A percentile compares a stretch with the other conserved stretches of the same genome.
Evolutionary conservation across 371 early-diverging fungal genomes (phyloP).

Genomic region (Rhizoclosmatium hyalinum): DNA sequence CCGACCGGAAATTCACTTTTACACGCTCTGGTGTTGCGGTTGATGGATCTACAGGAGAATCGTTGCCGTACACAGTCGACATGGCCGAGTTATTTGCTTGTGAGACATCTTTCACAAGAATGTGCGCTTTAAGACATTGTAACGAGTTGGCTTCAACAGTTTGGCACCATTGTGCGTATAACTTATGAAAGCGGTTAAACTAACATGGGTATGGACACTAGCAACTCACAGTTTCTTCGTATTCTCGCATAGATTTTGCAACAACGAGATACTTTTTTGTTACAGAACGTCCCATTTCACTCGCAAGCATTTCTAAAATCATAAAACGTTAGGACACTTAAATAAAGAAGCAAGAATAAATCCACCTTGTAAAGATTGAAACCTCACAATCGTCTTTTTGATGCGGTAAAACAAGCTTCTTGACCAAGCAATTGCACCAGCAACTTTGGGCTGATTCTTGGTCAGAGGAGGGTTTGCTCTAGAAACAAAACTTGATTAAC

Average conservation of each 20-base stretch:
- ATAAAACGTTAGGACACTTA: slow-evolving; percentile 1
- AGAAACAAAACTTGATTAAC: not conserved
- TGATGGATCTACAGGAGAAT: slow-evolving; percentile 5
- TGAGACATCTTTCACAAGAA: slow-evolving; percentile 45
- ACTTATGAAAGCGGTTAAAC: slow-evolving; percentile 34
- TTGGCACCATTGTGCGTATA: slow-evolving; percentile 61
- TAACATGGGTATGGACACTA: not conserved
- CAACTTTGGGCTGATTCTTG: slow-evolving; percentile 63
- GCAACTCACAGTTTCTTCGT: slow-evolving; percentile 55
- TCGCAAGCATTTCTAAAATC: slow-evolving; percentile 56
- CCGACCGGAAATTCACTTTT: slow-evolving; percentile 59
- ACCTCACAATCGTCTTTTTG: slow-evolving; percentile 66
- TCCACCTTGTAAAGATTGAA: slow-evolving; percentile 63
- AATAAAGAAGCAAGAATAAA: not conserved
- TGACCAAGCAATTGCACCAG: slow-evolving; percentile 66
- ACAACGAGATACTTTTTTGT: slow-evolving; percentile 63
- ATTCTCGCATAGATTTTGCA: slow-evolving; percentile 64
- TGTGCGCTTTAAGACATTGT: slow-evolving; percentile 58
- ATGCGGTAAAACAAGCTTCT: slow-evolving; percentile 61
- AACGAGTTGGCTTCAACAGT: slow-evolving; percentile 59
- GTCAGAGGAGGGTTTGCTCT: slow-evolving; percentile 59
- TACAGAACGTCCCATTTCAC: slow-evolving; percentile 63
- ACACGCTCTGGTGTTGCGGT: slow-evolving; percentile 39
- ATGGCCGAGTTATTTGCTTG: not conserved
- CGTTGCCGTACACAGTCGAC: slow-evolving; percentile 5